Percentiles rank a stretch among this genome's conserved stretches.
These are phyloP conservation scores for Aspergillus fructus DNA, from an alignment of 2,329 filamentous ascomycete species.

Conservation along the genomic window DNA sequence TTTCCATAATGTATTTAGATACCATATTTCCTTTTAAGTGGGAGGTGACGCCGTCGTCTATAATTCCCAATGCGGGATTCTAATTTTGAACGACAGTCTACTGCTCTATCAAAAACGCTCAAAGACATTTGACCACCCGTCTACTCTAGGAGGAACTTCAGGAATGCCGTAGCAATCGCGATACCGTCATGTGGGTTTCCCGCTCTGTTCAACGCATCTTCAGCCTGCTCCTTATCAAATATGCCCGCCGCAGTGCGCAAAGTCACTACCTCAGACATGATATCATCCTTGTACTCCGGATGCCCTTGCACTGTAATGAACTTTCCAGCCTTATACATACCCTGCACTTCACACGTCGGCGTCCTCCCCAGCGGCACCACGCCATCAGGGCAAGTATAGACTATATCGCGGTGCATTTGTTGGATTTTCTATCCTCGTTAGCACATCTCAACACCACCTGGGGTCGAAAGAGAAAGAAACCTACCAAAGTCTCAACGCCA, in stretches of 20 bases:
- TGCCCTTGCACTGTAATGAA: conserved; percentile 82
- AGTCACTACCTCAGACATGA: conserved; percentile 67
- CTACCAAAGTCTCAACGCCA: conserved; percentile 61
- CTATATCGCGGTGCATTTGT: conserved; percentile 84
- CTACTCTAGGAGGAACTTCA: conserved; percentile 69
- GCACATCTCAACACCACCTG: background rate
- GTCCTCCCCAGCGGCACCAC: conserved; percentile 66
- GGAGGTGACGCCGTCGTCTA: background rate
- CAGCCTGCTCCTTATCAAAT: conserved; percentile 67
- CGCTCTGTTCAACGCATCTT: conserved; percentile 67
- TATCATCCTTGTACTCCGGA: conserved; percentile 74
- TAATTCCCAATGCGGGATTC: background rate
- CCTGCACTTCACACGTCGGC: conserved; percentile 70
- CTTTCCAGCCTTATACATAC: conserved; percentile 67
- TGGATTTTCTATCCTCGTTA: conserved; percentile 51
- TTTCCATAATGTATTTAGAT: conserved; percentile 1
- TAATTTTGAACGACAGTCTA: conserved; percentile 1
- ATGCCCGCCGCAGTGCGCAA: conserved; percentile 65
- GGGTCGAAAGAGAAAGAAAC: conserved; percentile 19
- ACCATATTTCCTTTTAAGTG: background rate
- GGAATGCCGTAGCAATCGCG: conserved; percentile 69
- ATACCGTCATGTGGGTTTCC: conserved; percentile 74
- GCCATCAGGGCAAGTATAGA: conserved; percentile 62
- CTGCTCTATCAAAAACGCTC: background rate
- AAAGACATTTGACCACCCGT: background rate